Conservation (phyloP, 2,329 filamentous ascomycete genomes). For the Colletotrichum cereale region DNA sequence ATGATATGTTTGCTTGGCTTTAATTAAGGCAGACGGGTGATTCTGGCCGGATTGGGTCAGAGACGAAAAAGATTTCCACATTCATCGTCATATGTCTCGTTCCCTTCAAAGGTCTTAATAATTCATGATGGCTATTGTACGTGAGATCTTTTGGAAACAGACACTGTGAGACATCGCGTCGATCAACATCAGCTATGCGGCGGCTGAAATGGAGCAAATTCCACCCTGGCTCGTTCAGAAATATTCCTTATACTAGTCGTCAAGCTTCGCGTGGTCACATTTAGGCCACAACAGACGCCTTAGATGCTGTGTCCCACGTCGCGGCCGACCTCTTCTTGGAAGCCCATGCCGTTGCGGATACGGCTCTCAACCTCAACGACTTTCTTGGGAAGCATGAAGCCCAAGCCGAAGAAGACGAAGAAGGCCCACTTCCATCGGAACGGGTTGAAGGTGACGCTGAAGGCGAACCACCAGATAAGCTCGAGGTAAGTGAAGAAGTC, state of each 20-base stretch:
- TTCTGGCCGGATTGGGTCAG: too few species aligned
- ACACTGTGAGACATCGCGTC: not conserved
- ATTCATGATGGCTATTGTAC: not conserved
- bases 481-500: constrained; percentile 93
- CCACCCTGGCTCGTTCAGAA: not conserved
- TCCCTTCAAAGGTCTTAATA: not conserved
- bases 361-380: constrained; percentile 76
- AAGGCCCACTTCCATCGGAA: constrained; percentile 92
- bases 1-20: too few species aligned
- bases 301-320: constrained; percentile 52
- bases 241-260: not conserved
- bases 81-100: not conserved
- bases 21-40: too few species aligned
- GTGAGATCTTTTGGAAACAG: not conserved
- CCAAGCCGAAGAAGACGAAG: constrained; percentile 85
- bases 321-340: constrained; percentile 45
- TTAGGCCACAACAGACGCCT: not conserved
- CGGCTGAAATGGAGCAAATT: not conserved
- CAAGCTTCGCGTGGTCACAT: not conserved
- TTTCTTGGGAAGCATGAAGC: constrained; percentile 72
- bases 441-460: constrained; percentile 83
- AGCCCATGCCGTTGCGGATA: constrained; percentile 66
- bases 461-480: constrained; percentile 86
- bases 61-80: too few species aligned
- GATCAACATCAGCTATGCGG: too few species aligned